Evolutionary conservation across 495 filamentous ascomycete species (phyloP), one percentile per base, ranked within the genome.

Genomic region (Penicillium canescens): DNA sequence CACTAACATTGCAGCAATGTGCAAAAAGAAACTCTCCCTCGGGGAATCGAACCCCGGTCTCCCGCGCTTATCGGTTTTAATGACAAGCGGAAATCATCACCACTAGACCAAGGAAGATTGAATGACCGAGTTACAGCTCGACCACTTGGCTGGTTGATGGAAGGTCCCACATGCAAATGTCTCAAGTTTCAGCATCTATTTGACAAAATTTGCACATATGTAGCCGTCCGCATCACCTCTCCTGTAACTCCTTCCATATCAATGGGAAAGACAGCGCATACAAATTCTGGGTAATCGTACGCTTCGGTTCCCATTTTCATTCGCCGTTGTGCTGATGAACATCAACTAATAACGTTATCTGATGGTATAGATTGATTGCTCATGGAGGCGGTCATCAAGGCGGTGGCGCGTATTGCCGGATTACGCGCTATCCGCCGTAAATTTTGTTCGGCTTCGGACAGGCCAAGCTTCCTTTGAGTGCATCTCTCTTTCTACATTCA

Each of bases 61-160:
- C 74, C 72, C 74, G 74, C 75, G 68, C 65, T 68, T 69, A 59
- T 67, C 66, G 40, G 57, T 66, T 2, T 63, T 66, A 64, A 64
- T 78, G 75, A 78, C 75, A 78, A 77, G 75, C 75, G 75, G 75
- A 78, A 78, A 78, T 78, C 75, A 78, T 78, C 64, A 77, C 75
- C 75, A 76, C 74, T 78, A 75, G 73, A 73, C 69, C 69, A 72
- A 67, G 64, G 64, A 67, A 67, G 64, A 67, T 54, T 31, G 14
- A n/a, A 42, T 59, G 46, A 47, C 14, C 35, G 60, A 66, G 63
- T 66, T 66, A 63, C 63, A 42, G 51, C 63, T 66, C 60, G 61
- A 43, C 63, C 63, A 66, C 60, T 66, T 63, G 63, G 60, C 31
- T 51, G 48, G 39, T 51, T 51, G 48, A 51, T 51, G 16, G 2